A percentile compares a stretch with the other conserved stretches of the same genome.
Evolutionary conservation across 306 rosid species (phyloP).

Genomic region (Fagus sylvatica): DNA sequence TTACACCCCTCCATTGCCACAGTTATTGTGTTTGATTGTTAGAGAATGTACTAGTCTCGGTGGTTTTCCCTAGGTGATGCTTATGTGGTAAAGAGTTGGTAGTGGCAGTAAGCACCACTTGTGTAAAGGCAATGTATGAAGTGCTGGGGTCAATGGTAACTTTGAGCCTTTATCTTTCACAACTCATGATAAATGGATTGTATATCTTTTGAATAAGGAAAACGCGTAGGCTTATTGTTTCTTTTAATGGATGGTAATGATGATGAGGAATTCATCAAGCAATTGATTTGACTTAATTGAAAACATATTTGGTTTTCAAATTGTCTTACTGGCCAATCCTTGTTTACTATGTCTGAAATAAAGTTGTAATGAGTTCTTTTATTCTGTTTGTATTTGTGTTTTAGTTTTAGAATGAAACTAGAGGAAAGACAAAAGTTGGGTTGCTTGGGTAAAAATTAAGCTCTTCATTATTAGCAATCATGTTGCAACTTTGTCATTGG

Average conservation of each 20-base stretch:
- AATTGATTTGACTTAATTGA: not conserved
- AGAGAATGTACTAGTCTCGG: constrained; percentile 20
- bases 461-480: not conserved
- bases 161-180: not conserved
- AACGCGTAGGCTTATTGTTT: not conserved
- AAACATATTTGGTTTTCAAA: not conserved
- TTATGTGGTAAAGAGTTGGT: not conserved
- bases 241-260: not conserved
- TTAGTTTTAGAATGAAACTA: not conserved
- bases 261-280: not conserved
- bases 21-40: constrained; percentile 8
- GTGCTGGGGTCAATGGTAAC: not conserved
- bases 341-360: not conserved
- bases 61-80: not conserved
- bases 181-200: not conserved
- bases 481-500: not conserved
- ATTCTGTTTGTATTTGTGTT: not conserved
- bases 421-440: not conserved
- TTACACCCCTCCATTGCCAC: not conserved
- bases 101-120: not conserved
- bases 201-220: not conserved
- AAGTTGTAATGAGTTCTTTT: not conserved
- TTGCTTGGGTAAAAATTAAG: not conserved
- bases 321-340: not conserved
- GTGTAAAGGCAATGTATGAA: not conserved